Evolutionary conservation across 345 rosid genomes (phyloP).

Genomic region (Eutrema japonicum): DNA sequence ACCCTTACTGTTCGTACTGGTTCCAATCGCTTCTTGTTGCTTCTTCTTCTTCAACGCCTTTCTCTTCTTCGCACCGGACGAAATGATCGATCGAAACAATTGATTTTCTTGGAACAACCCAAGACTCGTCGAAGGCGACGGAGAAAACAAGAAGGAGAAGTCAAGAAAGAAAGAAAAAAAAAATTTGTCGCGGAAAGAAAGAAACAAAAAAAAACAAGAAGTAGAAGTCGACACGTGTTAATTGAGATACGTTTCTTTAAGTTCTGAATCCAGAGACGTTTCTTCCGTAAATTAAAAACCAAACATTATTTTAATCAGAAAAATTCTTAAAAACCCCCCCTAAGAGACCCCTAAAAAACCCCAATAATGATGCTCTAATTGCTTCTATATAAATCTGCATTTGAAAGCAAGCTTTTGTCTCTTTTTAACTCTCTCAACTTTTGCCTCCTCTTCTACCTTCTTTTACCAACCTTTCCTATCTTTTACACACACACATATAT

Average conservation of each 20-base stretch:
- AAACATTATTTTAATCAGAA: too few relatives aligned
- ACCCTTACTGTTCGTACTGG: background rate
- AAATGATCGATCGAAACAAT: slow-evolving; percentile 58
- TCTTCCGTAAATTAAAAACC: too few relatives aligned
- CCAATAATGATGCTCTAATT: background rate
- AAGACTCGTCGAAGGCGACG: too few relatives aligned
- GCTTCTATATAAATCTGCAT: slow-evolving; percentile 40
- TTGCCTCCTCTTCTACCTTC: slow-evolving; percentile 36
- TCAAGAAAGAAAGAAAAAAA: too few relatives aligned
- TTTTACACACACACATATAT: slow-evolving; percentile 13
- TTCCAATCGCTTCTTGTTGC: slow-evolving; percentile 39
- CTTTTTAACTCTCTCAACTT: slow-evolving; percentile 44
- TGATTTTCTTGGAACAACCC: background rate
- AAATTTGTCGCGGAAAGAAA: too few relatives aligned
- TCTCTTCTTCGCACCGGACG: slow-evolving; percentile 88
- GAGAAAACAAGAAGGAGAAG: too few relatives aligned
- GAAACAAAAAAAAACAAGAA: too few relatives aligned
- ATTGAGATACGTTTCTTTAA: too few relatives aligned
- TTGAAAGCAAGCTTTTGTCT: slow-evolving; percentile 49
- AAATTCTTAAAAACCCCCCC: too few relatives aligned
- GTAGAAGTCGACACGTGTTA: too few relatives aligned
- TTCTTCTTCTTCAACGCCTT: slow-evolving; percentile 88
- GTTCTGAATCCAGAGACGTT: too few relatives aligned
- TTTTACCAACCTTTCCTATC: slow-evolving; percentile 42
- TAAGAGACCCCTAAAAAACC: too few relatives aligned